Percentiles rank a stretch among this genome's conserved stretches.
Conservation (phyloP, 1,284 basidiomycete species). For the Cerioporus squamosus region DNA sequence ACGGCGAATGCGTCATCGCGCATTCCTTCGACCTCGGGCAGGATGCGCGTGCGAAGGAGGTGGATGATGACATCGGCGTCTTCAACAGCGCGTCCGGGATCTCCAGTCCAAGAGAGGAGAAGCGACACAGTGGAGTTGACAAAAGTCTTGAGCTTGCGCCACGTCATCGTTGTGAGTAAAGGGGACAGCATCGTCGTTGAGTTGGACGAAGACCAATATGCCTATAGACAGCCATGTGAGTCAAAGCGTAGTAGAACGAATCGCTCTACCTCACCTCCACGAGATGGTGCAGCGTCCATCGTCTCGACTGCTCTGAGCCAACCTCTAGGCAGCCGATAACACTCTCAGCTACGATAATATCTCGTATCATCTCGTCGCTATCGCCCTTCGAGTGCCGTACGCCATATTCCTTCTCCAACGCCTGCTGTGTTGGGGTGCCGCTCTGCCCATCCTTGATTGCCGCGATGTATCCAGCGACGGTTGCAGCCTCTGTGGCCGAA, state of each 20-base stretch:
- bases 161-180: constrained; percentile 37
- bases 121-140: constrained; percentile 43
- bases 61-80: constrained; percentile 42
- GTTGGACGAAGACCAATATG: constrained; percentile 50
- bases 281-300: constrained; percentile 37
- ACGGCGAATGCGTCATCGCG: constrained; percentile 29
- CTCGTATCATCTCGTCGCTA: constrained; percentile 30
- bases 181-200: constrained; percentile 34
- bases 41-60: constrained; percentile 49
- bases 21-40: constrained; percentile 51
- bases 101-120: constrained; percentile 30
- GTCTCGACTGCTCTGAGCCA: constrained; percentile 34
- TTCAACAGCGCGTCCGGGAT: constrained; percentile 19
- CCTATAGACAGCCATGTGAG: constrained; percentile 34
- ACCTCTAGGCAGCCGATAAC: constrained; percentile 40
- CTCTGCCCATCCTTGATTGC: constrained; percentile 35
- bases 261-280: constrained; percentile 30
- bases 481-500: constrained; percentile 28
- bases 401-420: constrained; percentile 43
- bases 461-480: constrained; percentile 34
- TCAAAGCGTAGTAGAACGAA: background rate
- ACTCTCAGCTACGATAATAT: constrained; percentile 39
- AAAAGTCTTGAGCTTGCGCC: constrained; percentile 44
- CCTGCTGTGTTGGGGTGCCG: constrained; percentile 33
- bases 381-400: constrained; percentile 36